Evolutionary conservation across 441 rosid species (phyloP).

Genomic region (Syzygium malaccense): DNA sequence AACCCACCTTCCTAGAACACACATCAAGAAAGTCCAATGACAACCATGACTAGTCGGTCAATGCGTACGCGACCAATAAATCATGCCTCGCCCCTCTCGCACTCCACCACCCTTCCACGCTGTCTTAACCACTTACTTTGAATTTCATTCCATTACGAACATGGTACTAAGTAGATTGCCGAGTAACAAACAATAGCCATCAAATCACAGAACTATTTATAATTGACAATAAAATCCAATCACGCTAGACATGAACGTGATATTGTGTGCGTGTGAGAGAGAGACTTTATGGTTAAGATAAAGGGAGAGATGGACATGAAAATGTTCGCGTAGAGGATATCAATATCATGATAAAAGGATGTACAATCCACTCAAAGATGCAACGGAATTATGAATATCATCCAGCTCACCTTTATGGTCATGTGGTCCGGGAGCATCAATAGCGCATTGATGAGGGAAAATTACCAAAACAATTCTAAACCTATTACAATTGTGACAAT

Average conservation of each 20-base stretch:
- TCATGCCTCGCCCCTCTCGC: background rate
- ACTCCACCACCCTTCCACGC: background rate
- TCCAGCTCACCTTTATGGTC: background rate
- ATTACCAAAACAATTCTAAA: no score
- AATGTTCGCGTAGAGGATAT: background rate
- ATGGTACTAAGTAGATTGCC: background rate
- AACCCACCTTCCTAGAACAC: background rate
- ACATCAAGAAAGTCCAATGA: background rate
- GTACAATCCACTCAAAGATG: background rate
- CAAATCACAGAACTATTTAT: background rate
- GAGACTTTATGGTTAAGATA: background rate
- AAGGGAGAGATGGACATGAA: background rate
- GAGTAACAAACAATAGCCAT: background rate
- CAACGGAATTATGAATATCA: background rate
- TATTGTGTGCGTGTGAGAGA: background rate
- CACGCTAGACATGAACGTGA: background rate
- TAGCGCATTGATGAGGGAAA: background rate
- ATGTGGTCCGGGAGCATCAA: background rate
- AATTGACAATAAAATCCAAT: background rate
- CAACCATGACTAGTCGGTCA: background rate
- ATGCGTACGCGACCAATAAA: background rate
- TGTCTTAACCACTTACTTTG: background rate
- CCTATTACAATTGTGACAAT: no score
- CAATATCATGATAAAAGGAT: background rate
- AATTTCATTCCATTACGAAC: background rate